Base-by-base conservation (phyloP, 306 rosid species). In the Betula pendula region DNA sequence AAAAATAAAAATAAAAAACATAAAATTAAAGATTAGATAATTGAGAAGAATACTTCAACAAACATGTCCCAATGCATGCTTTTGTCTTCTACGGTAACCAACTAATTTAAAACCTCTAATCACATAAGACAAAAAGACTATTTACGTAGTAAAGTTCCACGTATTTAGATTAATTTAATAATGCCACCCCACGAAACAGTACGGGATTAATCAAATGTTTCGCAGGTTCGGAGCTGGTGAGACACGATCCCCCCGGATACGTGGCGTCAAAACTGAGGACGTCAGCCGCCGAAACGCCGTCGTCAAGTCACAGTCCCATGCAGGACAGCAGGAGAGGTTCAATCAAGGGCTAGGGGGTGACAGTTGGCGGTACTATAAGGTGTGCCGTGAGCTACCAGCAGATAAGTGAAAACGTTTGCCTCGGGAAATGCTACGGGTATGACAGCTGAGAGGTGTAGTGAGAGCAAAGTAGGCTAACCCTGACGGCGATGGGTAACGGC, bases 171-270 rank as follows among this genome's bases (percentile, higher is more conserved):
- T 44, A 70, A 29, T 25, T 5, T 17, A 4, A 55, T 17, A 59
- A 69, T 15, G 0, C 17, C 3, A 13, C 9, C 19, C 72, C 79
- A 19, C 71, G 72, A 49, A 12, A 33, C 20, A 27, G 31, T 42
- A 2, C 8, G 60, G 60, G n/a, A 71, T 20, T 50, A 49, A 42
- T 73, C 33, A 79, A 77, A 35, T 4, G 7, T 81, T 81, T 73
- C 11, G 85, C 69, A 88, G 86, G 87, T 82, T 87, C 85, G 77
- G 62, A 79, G 53, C 77, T 22, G 79, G 5, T 38, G 8, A 58
- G 76, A 83, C 96, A 86, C 67, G 92, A 89, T 81, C 92, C 90
- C 76, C 92, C 90, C 76, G 72, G 75, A 84, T 68, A 56, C 73
- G 84, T 84, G 96, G 93, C 53, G 53, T 49, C 71, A 73, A 65